These are phyloP conservation scores for Fusarium sp. DNA, from an alignment of 2,329 filamentous ascomycete species.

Conservation along the genomic window DNA sequence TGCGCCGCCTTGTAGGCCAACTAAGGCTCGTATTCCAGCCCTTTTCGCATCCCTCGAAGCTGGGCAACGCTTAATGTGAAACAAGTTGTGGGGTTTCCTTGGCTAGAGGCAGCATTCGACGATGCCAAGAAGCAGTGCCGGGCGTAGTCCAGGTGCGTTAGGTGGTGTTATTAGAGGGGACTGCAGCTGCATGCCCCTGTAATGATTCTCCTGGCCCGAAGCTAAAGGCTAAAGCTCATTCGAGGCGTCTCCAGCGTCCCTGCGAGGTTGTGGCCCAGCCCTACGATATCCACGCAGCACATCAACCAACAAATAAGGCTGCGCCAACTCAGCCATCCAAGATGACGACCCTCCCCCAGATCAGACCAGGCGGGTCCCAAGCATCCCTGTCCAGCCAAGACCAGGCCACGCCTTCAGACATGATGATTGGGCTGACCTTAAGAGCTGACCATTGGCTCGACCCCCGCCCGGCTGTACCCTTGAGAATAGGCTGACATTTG, in stretches of 20 bases:
- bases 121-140: background rate
- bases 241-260: too few relatives aligned
- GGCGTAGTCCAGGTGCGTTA: background rate
- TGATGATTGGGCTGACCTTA: background rate
- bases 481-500: background rate
- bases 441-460: background rate
- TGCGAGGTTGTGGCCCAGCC: background rate
- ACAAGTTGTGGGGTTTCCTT: background rate
- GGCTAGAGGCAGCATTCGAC: background rate
- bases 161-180: background rate
- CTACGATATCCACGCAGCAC: background rate
- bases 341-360: background rate
- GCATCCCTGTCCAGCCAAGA: background rate
- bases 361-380: background rate
- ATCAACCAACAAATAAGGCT: background rate
- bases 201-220: background rate
- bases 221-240: background rate
- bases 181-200: background rate
- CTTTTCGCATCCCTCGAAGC: background rate
- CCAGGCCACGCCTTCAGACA: background rate
- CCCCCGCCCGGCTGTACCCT: background rate
- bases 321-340: background rate
- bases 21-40: background rate
- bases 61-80: background rate
- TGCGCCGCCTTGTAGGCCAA: background rate